These are phyloP conservation scores for Colletotrichum tabaci DNA, from an alignment of 2,329 filamentous ascomycete species.

Conservation along the genomic window DNA sequence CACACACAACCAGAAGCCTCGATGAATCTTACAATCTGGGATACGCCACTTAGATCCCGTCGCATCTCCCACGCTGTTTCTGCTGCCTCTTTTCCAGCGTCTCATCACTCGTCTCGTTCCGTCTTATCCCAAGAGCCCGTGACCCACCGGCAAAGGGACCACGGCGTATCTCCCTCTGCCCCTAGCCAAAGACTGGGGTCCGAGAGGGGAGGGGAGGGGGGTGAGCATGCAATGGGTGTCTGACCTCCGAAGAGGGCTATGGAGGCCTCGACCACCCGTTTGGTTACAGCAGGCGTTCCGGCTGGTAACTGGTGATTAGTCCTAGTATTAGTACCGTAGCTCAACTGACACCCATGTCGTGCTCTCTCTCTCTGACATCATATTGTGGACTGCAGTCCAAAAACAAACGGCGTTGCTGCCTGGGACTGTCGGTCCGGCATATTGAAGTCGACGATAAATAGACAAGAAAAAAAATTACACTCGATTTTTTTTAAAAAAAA, in stretches of 20 bases:
- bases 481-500: too few relatives aligned
- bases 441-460: too few relatives aligned
- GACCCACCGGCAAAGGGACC: neutral
- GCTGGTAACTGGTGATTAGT: too few relatives aligned
- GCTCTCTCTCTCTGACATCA: neutral
- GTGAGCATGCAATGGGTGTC: neutral
- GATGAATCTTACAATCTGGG: neutral
- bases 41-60: neutral
- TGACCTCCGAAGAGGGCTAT: neutral
- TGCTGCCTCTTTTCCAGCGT: neutral
- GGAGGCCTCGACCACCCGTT: constrained; percentile 9
- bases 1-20: neutral
- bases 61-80: neutral
- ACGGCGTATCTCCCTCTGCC: neutral
- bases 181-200: neutral
- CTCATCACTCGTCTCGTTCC: neutral
- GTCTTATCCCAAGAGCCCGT: neutral
- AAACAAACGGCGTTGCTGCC: neutral
- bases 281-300: neutral
- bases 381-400: neutral
- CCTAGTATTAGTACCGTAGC: too few relatives aligned
- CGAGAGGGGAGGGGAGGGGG: neutral
- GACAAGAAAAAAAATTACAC: too few relatives aligned
- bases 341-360: neutral
- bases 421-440: neutral